Evolutionary conservation across 129 eudicot genomes (phyloP).

Genomic region (Chrysanthemum lavandulifolium): DNA sequence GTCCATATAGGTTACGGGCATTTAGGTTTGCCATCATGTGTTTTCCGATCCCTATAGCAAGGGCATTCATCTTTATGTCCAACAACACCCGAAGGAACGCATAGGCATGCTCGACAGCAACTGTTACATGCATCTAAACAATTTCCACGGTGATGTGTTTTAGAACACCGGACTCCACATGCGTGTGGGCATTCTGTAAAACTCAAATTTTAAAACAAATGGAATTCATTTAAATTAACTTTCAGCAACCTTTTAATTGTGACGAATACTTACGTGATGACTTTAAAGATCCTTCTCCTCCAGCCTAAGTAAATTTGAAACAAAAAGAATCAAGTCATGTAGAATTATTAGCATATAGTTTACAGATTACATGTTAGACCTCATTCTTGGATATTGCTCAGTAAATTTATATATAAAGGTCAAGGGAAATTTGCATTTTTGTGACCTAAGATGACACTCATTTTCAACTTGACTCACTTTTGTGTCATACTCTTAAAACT

Average conservation of each 20-base stretch:
- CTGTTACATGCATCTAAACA: constrained; percentile 34
- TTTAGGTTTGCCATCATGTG: constrained; percentile 37
- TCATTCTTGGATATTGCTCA: too few species aligned
- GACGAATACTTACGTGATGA: constrained; percentile 23
- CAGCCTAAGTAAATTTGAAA: constrained; percentile 22
- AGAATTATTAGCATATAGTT: not conserved
- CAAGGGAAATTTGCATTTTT: too few species aligned
- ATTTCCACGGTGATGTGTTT: constrained; percentile 40
- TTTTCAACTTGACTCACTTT: too few species aligned
- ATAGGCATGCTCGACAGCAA: constrained; percentile 32
- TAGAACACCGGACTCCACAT: constrained; percentile 27
- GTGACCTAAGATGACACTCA: too few species aligned
- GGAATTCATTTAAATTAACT: not conserved
- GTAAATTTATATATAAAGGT: too few species aligned
- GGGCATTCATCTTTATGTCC: constrained; percentile 42
- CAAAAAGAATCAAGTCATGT: not conserved
- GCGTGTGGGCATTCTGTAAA: constrained; percentile 36
- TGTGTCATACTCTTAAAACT: too few species aligned
- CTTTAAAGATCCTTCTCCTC: constrained; percentile 36
- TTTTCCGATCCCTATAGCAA: constrained; percentile 36
- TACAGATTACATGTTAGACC: too few species aligned
- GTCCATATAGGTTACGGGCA: constrained; percentile 13
- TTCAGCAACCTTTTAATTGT: not conserved
- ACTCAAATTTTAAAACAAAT: not conserved
- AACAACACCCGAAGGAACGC: constrained; percentile 37